Evolutionary conservation across 305 asterid species (phyloP), one percentile per base, ranked within the genome.

Genomic region (Solanum hybrid): DNA sequence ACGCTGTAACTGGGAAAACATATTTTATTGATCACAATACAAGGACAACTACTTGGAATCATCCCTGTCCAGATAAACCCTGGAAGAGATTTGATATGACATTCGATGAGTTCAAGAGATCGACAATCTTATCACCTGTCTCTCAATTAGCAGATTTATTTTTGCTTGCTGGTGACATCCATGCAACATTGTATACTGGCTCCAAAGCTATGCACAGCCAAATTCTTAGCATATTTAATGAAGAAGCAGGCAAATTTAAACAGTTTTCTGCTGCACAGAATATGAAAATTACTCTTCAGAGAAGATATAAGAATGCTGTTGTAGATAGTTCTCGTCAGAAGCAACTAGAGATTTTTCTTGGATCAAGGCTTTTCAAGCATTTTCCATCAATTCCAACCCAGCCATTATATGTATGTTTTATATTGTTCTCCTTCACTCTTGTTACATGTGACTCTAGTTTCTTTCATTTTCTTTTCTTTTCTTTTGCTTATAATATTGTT

Each of bases 141-240:
- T 92, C 97, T 91, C 98, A 94, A 89, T 91, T 97, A 89, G 96
- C 99, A 92, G 99, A 97, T 92, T 91, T 97, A 89, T 97, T 97
- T 92, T 91, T 97, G 90, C 88, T 92, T 88, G 99, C 99, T 87
- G 99, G 99, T 89, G 99, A 97, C 92, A 96, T 95, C 91, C 99
- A 97, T 87, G 99, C 99, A 74, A 97, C 99, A 8, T 79, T 97
- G 57, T 97, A 97, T 90, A 96, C 99, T 88, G 99, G 99, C 88
- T 97, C 99, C 84, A 97, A 97, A 93, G 99, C 99, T 82, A 97
- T 97, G 99, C 99, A 97, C 92, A 97, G 99, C 93, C 99, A 97
- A 95, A 97, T 97, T 91, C 99, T 97, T 90, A 97, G 97, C 97
- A 97, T 97, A 92, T 97, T 97, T 92, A 97, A 89, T 85, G 99